Evolutionary conservation across 805 yeast genomes (phyloP).

Genomic region (Metschnikowia kofuensis): DNA sequence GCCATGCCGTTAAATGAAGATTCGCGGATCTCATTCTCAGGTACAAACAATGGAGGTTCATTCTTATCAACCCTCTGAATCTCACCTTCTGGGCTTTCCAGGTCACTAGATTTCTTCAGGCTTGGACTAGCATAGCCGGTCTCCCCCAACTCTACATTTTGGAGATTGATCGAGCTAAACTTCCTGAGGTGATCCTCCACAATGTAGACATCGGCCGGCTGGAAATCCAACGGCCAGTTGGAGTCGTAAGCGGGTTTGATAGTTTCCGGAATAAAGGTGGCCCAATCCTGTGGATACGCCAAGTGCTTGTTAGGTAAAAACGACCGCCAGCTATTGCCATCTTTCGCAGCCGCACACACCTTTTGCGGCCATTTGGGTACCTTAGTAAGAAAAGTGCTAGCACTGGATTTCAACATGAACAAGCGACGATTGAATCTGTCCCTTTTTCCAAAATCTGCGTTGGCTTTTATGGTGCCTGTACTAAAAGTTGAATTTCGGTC

Average conservation of each 20-base stretch:
- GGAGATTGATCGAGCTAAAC: not conserved
- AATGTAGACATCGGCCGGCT: not conserved
- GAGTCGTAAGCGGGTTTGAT: not conserved
- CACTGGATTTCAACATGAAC: not conserved
- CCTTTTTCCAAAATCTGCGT: not conserved
- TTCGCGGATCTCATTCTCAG: too few species aligned
- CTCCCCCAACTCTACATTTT: too few species aligned
- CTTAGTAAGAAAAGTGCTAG: not conserved
- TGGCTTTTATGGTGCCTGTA: not conserved
- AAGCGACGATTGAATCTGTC: not conserved
- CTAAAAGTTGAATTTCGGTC: not conserved
- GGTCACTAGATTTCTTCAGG: too few species aligned
- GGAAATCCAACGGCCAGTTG: not conserved
- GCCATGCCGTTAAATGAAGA: too few species aligned
- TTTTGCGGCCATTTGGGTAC: not conserved
- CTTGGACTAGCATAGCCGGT: too few species aligned
- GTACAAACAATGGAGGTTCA: too few species aligned
- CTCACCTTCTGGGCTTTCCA: too few species aligned
- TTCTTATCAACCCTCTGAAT: too few species aligned
- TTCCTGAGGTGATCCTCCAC: not conserved
- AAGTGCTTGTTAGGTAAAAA: not conserved
- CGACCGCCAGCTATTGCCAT: slow-evolving; percentile 1
- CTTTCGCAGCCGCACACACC: slow-evolving; percentile 2
- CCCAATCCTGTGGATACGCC: not conserved
- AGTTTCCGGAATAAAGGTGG: not conserved